A percentile compares a stretch with the other conserved stretches of the same genome.
Evolutionary conservation across 1,139 yeast species (phyloP).

Genomic region (Groenewaldozyma sp.): DNA sequence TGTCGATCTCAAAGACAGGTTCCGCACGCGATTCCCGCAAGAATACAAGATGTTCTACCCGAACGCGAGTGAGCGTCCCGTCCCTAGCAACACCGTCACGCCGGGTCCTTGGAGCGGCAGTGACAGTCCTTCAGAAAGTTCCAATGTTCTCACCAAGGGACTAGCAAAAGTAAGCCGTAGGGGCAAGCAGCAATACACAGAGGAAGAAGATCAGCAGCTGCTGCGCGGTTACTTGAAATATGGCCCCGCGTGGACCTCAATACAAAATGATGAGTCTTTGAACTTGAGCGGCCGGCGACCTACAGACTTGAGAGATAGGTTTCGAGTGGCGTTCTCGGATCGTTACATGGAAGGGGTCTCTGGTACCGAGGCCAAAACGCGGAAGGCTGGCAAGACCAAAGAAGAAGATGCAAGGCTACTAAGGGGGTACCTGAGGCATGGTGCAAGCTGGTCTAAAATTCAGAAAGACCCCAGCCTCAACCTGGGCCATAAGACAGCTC

Average conservation of each 20-base stretch:
- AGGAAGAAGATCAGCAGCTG: constrained; percentile 66
- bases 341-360: constrained; percentile 22
- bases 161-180: constrained; percentile 35
- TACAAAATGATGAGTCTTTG: constrained; percentile 37
- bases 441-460: constrained; percentile 86
- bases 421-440: constrained; percentile 60
- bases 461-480: constrained; percentile 33
- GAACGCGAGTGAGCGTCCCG: constrained; percentile 34
- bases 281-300: constrained; percentile 33
- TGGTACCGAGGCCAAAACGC: constrained; percentile 37
- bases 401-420: constrained; percentile 69
- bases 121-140: background rate
- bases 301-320: constrained; percentile 37
- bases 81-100: background rate
- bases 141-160: constrained; percentile 5
- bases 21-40: constrained; percentile 37
- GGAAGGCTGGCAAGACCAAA: constrained; percentile 21
- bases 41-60: constrained; percentile 37
- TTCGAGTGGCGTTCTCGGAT: constrained; percentile 38
- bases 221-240: constrained; percentile 57
- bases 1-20: constrained; percentile 34
- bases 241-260: constrained; percentile 89
- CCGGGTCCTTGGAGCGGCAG: too few species aligned
- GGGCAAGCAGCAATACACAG: constrained; percentile 41
- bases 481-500: constrained; percentile 33